These are phyloP conservation scores for Cystobasidium slooffiae DNA, from an alignment of 1,284 basidiomycete species.

Conservation along the genomic window DNA sequence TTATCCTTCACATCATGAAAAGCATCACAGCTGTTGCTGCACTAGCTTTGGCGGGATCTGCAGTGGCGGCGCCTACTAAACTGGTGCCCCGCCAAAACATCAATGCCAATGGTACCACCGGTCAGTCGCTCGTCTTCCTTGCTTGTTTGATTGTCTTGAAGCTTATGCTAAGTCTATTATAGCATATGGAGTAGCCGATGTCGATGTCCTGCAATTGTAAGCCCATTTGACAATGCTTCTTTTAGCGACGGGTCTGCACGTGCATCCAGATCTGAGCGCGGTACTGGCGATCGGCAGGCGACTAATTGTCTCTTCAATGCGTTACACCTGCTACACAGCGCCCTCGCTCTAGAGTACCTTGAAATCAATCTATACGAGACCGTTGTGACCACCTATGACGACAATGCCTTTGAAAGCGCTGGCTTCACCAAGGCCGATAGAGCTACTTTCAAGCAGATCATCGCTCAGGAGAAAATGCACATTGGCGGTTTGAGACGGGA, in stretches of 20 bases:
- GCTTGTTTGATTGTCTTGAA: not conserved
- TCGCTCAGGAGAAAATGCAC: slow-evolving; percentile 26
- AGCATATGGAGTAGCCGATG: slow-evolving; percentile 19
- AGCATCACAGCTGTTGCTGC: slow-evolving; percentile 6
- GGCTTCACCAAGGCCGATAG: slow-evolving; percentile 28
- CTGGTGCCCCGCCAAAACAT: slow-evolving; percentile 12
- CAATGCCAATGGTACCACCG: slow-evolving; percentile 30
- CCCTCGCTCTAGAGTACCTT: slow-evolving; percentile 41
- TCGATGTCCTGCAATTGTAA: slow-evolving; percentile 31
- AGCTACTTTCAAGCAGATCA: slow-evolving; percentile 37
- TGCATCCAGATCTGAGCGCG: not conserved
- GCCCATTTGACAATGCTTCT: not conserved
- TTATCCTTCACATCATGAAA: slow-evolving; percentile 1
- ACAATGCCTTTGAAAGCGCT: slow-evolving; percentile 21
- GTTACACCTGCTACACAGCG: slow-evolving; percentile 6
- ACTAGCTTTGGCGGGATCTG: not conserved
- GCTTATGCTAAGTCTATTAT: not conserved
- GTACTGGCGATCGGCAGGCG: slow-evolving; percentile 19
- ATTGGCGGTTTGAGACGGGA: slow-evolving; percentile 5
- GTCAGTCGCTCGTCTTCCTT: not conserved
- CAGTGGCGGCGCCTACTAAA: not conserved
- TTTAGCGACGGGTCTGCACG: not conserved
- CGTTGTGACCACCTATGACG: slow-evolving; percentile 21
- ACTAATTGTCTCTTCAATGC: not conserved
- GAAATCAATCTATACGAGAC: slow-evolving; percentile 43